Evolutionary conservation across 176 grass and related monocot species (phyloP).

Genomic region (Musa schizocarpa): DNA sequence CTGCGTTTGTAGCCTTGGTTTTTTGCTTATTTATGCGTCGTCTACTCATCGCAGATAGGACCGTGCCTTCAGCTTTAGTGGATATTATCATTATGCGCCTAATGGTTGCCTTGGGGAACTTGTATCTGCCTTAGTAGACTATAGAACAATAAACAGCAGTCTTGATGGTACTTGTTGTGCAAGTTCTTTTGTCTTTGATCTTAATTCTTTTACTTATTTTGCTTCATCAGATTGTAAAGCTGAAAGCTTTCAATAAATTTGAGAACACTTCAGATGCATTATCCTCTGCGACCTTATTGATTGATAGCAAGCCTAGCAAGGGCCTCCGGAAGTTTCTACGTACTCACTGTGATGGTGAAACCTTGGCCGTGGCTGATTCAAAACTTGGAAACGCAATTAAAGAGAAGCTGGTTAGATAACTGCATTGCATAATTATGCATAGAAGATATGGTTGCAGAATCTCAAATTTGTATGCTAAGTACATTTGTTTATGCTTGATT

Average conservation of each 20-base stretch:
- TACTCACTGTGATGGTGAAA: slow-evolving; percentile 74
- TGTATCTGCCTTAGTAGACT: background rate
- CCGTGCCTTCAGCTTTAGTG: too few relatives aligned
- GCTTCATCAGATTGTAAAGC: slow-evolving; percentile 68
- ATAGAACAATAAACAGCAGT: background rate
- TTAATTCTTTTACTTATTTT: background rate
- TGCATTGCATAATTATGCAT: background rate
- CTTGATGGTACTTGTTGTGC: background rate
- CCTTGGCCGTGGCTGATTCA: slow-evolving; percentile 79
- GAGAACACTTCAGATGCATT: slow-evolving; percentile 91
- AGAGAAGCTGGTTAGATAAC: slow-evolving; percentile 56
- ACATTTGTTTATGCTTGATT: too few relatives aligned
- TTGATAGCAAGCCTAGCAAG: slow-evolving; percentile 93
- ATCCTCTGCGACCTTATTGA: slow-evolving; percentile 56
- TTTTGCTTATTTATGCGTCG: background rate
- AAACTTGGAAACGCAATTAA: slow-evolving; percentile 86
- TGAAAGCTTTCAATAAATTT: slow-evolving; percentile 97
- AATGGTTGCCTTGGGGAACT: background rate
- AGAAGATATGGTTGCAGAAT: background rate
- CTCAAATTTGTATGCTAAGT: slow-evolving; percentile 3
- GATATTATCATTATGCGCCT: too few relatives aligned
- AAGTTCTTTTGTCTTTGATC: background rate
- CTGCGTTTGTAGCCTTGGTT: slow-evolving; percentile 10
- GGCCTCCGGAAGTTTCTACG: slow-evolving; percentile 76
- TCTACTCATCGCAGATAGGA: background rate